Evolutionary conservation across 139 green algal species (phyloP).

Genomic region (Chlamydomonas sp.): DNA sequence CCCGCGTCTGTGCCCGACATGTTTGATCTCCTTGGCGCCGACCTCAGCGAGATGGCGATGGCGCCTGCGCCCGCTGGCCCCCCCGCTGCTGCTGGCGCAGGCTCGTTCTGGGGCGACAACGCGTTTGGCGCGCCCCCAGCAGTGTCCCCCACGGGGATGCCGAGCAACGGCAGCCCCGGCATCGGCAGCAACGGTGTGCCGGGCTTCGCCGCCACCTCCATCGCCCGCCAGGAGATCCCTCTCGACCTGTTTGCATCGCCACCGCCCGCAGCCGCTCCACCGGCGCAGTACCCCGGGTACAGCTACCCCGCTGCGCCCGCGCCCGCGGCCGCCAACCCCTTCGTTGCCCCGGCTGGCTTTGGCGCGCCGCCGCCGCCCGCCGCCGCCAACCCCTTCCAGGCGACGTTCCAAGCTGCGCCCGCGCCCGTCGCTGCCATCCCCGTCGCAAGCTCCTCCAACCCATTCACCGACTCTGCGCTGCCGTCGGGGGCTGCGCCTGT

Average conservation of each 20-base stretch:
- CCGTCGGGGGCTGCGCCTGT: neutral
- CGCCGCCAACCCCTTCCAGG: slow-evolving; percentile 3
- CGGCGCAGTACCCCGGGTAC: neutral
- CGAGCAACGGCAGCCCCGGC: neutral
- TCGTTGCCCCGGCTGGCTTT: slow-evolving; percentile 10
- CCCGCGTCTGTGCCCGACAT: too few relatives aligned
- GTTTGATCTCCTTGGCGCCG: too few relatives aligned
- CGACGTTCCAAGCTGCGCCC: neutral
- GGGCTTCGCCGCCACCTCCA: neutral
- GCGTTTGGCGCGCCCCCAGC: too few relatives aligned
- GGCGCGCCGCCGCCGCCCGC: neutral
- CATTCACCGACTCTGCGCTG: too few relatives aligned
- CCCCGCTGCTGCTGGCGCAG: too few relatives aligned
- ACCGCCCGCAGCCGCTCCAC: neutral
- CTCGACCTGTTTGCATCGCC: neutral
- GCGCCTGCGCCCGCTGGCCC: too few relatives aligned
- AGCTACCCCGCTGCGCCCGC: neutral
- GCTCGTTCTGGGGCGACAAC: too few relatives aligned
- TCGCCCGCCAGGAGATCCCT: neutral
- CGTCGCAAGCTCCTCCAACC: too few relatives aligned
- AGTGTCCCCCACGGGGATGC: too few relatives aligned
- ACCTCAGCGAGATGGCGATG: too few relatives aligned
- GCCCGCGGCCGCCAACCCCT: slow-evolving; percentile 5
- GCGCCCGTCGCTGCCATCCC: too few relatives aligned
- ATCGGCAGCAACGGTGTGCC: neutral